Evolutionary conservation across 805 yeast genomes (phyloP), one percentile per base, ranked within the genome.

Genomic region (Sungouiella thailandica): DNA sequence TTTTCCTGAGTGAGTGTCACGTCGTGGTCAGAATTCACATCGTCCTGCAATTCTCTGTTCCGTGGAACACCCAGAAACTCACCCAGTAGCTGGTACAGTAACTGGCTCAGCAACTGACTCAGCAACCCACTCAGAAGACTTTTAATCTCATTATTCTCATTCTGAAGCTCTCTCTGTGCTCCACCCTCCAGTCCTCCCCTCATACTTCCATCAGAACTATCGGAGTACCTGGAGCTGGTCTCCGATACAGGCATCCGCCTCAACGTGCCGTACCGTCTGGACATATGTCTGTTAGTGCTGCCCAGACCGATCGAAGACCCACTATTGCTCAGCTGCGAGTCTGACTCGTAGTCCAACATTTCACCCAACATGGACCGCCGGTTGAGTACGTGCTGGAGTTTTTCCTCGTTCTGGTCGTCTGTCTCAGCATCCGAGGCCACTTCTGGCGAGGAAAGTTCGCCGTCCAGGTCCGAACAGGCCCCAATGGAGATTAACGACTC

Each of bases 311-410:
- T 19, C 22, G 22, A 19, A n/a, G n/a, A n/a, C 9, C 22, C 22
- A 19, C 22, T 19, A 7, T 7, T 7, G 9, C 22, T 19, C 22
- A 19, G 22, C 22, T 19, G 22, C 8, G 43, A 46, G 20, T 55
- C 60, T 7, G 70, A 63, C n/a, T 54, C 57, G 42, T 66, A 64
- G 34, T 65, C 71, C 35, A 66, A 51, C 72, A 66, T 65, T 8
- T 66, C 70, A 20, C 70, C 68, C 41, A 66, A 49, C 46, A 66
- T 57, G 8, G 70, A 63, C 34, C 62, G 56, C 34, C 72, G 55
- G 36, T 66, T 61, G 32, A 44, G 37, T 37, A 51, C 25, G 41
- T 44, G 30, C 40, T 49, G 42, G 40, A 65, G 57, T 32, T 50
- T 55, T 31, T 53, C 57, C 8, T 49, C 48, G 12, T 29, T 29